These are phyloP conservation scores for Neoboletus subvelutipes DNA, from an alignment of 768 basidiomycete species.

Conservation along the genomic window DNA sequence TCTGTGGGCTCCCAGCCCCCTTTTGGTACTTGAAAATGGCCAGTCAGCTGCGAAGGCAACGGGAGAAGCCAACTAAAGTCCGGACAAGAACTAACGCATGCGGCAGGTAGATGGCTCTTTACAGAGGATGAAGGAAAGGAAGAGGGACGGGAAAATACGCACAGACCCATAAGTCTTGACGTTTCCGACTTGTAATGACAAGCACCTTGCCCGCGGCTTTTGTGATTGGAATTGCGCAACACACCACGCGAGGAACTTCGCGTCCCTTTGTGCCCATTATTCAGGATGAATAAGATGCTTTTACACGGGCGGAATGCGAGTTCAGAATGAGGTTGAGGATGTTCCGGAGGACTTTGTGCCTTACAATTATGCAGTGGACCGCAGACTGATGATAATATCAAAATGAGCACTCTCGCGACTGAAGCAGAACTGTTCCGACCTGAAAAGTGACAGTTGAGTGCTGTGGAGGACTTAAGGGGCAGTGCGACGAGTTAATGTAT, in stretches of 20 bases:
- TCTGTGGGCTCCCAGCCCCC: conserved; percentile 88
- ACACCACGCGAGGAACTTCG: conserved; percentile 79
- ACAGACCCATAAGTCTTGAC: conserved; percentile 84
- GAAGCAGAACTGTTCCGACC: conserved; percentile 11
- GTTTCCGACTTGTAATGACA: conserved; percentile 81
- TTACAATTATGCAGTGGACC: conserved; percentile 1
- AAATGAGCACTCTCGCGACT: conserved; percentile 5
- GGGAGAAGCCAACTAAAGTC: neutral
- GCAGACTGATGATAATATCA: conserved; percentile 4
- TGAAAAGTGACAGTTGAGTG: neutral
- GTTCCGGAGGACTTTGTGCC: neutral
- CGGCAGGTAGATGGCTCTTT: conserved; percentile 1
- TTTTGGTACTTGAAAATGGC: conserved; percentile 68
- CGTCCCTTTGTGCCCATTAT: conserved; percentile 69
- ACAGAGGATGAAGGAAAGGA: neutral
- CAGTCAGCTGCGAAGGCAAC: conserved; percentile 8
- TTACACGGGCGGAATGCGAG: conserved; percentile 4
- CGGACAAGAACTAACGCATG: neutral
- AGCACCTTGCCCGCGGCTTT: conserved; percentile 74
- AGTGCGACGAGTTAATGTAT: conserved; percentile 10
- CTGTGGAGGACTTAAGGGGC: conserved; percentile 15
- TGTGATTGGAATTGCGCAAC: conserved; percentile 85
- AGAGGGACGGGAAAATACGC: conserved; percentile 44
- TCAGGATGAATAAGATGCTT: conserved; percentile 2
- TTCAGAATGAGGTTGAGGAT: neutral